Base-by-base conservation (phyloP, 306 rosid species). In the Citrullus amarus region DNA sequence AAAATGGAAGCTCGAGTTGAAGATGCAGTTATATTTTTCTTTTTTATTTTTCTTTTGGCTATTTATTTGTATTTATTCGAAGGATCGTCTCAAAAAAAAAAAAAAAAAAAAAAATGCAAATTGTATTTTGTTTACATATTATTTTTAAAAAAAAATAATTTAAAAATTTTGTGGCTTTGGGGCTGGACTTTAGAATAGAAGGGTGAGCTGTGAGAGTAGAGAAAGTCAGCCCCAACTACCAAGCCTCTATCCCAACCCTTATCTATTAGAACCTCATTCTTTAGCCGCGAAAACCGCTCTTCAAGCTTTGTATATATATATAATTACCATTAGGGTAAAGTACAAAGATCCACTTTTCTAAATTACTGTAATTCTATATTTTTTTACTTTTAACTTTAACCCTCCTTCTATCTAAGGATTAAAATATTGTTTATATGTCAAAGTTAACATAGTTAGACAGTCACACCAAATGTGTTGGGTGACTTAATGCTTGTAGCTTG, bases 1-100 rank as follows among this genome's bases (percentile, higher is more conserved):
- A 75, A 58, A 73, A 74, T 8, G 50, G 61, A 36, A 82, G 70
- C 77, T 76, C 58, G 36, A 58, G 77, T 66, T 76, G 71, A 62
- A 82, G 57, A 60, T 73, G 78, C 48, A 74, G 32, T 74, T 74
- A 66, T 66, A 39, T 28, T 60, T 77, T 41, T 56, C 1, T 17
- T 58, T 15, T 57, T 20, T 6, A n/a, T 53, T 54, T 50, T 2
- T 48, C 16, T 25, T 14, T 70, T 71, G 0, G 6, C 16, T 74
- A 9, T 48, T 76, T 76, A 36, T 14, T 25, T 25, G n/a, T n/a
- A 25, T 25, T 53, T 8, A 72, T 46, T 48, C 18, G 32, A 48
- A 48, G 20, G 36, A 68, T 68, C 55, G 70, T 34, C n/a, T 63
- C 41, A 22, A 22, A 22, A 22, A 30, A 32, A 50, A 12, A 22